phyloP scores from a whole-genome alignment of 129 eudicot species.

The Mikania micrantha region DNA sequence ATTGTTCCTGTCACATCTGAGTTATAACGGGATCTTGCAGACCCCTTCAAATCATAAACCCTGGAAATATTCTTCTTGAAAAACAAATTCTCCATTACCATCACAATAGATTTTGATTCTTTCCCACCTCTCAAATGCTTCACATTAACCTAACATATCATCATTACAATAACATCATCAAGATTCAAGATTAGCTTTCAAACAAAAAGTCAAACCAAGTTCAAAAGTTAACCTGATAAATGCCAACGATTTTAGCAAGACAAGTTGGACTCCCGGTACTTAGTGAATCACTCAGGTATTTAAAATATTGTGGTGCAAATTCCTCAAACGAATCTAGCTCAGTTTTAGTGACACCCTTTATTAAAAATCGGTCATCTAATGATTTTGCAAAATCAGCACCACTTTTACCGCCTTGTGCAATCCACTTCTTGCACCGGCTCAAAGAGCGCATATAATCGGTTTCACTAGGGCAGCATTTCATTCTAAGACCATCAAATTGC shows the following conservation, averaged over 20 bases:
- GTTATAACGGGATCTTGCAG: conserved; percentile 77
- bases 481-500: conserved; percentile 69
- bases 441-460: conserved; percentile 72
- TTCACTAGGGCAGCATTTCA: conserved; percentile 64
- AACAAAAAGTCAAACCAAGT: neutral
- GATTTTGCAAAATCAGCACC: conserved; percentile 86
- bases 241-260: conserved; percentile 89
- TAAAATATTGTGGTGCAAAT: conserved; percentile 77
- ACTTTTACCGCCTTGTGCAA: conserved; percentile 97
- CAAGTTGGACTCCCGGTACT: conserved; percentile 87
- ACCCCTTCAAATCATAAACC: conserved; percentile 91
- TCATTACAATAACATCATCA: neutral
- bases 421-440: conserved; percentile 88
- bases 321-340: conserved; percentile 88
- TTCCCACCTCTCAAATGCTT: conserved; percentile 69
- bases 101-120: conserved; percentile 78
- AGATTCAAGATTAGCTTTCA: neutral
- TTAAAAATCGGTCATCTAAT: conserved; percentile 79
- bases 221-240: conserved; percentile 57
- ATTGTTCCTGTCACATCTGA: conserved; percentile 66
- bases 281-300: conserved; percentile 64
- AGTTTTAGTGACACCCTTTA: conserved; percentile 83
- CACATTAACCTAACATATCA: conserved; percentile 49
- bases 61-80: conserved; percentile 53
- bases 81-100: conserved; percentile 96